These are phyloP conservation scores for Microdochium bolleyi DNA, from an alignment of 2,329 filamentous ascomycete genomes.

Conservation along the genomic window DNA sequence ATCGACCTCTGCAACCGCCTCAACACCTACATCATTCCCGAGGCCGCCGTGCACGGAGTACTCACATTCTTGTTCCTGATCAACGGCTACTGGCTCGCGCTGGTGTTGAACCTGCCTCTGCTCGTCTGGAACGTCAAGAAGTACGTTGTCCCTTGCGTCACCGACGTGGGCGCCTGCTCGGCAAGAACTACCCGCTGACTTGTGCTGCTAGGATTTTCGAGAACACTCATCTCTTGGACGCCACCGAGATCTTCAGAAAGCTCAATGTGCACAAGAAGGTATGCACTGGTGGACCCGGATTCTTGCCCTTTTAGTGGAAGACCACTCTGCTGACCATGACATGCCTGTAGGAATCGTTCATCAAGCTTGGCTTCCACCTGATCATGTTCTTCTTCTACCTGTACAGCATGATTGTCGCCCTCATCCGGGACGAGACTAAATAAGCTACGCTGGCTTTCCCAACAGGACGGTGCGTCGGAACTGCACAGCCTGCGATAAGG, in stretches of 20 bases:
- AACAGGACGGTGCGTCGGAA: slow-evolving; percentile 6
- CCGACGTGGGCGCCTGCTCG: neutral
- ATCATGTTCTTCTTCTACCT: slow-evolving; percentile 99
- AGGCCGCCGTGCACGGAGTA: slow-evolving; percentile 95
- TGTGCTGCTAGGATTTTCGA: slow-evolving; percentile 68
- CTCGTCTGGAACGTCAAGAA: slow-evolving; percentile 96
- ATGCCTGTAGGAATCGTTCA: slow-evolving; percentile 76
- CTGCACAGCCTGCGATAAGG: neutral
- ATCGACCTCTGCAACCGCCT: slow-evolving; percentile 99
- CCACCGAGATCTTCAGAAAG: slow-evolving; percentile 98
- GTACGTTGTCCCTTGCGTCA: slow-evolving; percentile 45
- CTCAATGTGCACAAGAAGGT: slow-evolving; percentile 99
- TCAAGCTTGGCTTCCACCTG: slow-evolving; percentile 97
- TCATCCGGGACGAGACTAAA: slow-evolving; percentile 90
- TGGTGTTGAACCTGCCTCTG: slow-evolving; percentile 86
- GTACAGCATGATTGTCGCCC: slow-evolving; percentile 95
- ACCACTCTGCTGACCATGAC: slow-evolving; percentile 5
- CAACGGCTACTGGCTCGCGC: slow-evolving; percentile 96
- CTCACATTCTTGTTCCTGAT: slow-evolving; percentile 93
- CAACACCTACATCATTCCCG: slow-evolving; percentile 98
- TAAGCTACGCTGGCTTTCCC: slow-evolving; percentile 34
- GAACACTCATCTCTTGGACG: slow-evolving; percentile 93
- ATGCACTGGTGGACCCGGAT: slow-evolving; percentile 7
- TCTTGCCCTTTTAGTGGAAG: neutral
- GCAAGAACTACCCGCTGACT: slow-evolving; percentile 22